Conservation (phyloP, 768 basidiomycete species). For the Kwoniella mangroviensis region DNA sequence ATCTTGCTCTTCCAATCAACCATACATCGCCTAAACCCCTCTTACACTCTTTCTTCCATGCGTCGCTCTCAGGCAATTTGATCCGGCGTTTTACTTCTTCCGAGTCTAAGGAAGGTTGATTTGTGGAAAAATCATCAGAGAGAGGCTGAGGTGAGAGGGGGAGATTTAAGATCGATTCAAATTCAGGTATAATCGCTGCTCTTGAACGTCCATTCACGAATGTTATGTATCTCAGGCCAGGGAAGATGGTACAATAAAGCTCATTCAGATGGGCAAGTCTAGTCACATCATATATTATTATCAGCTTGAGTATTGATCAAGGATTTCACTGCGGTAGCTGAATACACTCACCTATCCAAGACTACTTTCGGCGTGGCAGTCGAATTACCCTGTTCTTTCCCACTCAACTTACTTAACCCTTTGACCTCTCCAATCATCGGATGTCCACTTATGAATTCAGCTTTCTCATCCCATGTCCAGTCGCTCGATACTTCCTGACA, state of each 20-base stretch:
- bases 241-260: slow-evolving; percentile 74
- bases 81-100: slow-evolving; percentile 17
- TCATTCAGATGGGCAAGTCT: slow-evolving; percentile 73
- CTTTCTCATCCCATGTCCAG: slow-evolving; percentile 57
- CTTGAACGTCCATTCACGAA: slow-evolving; percentile 86
- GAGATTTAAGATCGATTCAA: slow-evolving; percentile 69
- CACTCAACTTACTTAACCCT: slow-evolving; percentile 74
- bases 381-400: slow-evolving; percentile 73
- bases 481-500: slow-evolving; percentile 29
- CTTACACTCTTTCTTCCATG: slow-evolving; percentile 71
- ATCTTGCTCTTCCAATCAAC: slow-evolving; percentile 65
- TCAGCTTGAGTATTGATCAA: not conserved
- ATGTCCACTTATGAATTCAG: slow-evolving; percentile 77
- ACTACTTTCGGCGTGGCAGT: slow-evolving; percentile 73
- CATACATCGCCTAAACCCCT: slow-evolving; percentile 77
- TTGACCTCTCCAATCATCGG: slow-evolving; percentile 85
- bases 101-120: slow-evolving; percentile 55
- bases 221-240: slow-evolving; percentile 82
- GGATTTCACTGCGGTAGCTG: too few relatives aligned
- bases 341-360: slow-evolving; percentile 62
- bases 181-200: slow-evolving; percentile 73
- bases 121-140: slow-evolving; percentile 48
- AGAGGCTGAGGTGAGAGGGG: slow-evolving; percentile 31
- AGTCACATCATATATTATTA: not conserved
- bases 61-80: slow-evolving; percentile 45